phyloP scores from a whole-genome alignment of 2,329 filamentous ascomycete species.

The Neophaeococcomyces aloes region DNA sequence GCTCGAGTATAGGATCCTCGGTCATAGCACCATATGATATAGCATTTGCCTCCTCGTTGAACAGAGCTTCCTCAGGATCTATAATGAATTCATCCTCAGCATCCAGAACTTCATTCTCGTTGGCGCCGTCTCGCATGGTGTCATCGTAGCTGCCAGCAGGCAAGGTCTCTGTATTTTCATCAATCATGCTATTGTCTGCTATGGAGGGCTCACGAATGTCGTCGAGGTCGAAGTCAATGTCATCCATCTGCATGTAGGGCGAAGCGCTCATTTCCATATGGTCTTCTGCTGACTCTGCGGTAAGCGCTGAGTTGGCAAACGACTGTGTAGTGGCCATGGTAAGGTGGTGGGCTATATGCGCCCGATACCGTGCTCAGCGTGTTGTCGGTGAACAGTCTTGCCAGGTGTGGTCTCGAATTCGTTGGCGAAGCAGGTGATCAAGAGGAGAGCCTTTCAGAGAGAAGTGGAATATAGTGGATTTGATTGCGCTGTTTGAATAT shows the following conservation, averaged over 20 bases:
- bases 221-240: constrained; percentile 21
- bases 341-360: not conserved
- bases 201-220: constrained; percentile 16
- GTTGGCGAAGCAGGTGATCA: no score
- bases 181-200: constrained; percentile 20
- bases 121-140: constrained; percentile 17
- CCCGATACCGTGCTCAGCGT: not conserved
- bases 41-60: not conserved
- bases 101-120: not conserved
- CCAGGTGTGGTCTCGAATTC: not conserved
- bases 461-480: no score
- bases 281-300: constrained; percentile 12
- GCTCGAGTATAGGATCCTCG: not conserved
- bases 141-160: constrained; percentile 14
- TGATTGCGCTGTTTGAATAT: not conserved
- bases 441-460: no score
- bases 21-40: not conserved
- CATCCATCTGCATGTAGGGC: constrained; percentile 18
- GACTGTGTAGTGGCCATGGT: constrained; percentile 6
- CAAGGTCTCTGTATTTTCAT: constrained; percentile 22
- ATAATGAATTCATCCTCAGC: constrained; percentile 1
- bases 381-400: not conserved
- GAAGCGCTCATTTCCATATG: constrained; percentile 21
- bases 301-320: not conserved
- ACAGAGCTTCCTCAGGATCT: not conserved